A percentile compares a stretch with the other conserved stretches of the same genome.
phyloP scores from a whole-genome alignment of 2,329 filamentous ascomycete species.

The Exserohilum turcica region DNA sequence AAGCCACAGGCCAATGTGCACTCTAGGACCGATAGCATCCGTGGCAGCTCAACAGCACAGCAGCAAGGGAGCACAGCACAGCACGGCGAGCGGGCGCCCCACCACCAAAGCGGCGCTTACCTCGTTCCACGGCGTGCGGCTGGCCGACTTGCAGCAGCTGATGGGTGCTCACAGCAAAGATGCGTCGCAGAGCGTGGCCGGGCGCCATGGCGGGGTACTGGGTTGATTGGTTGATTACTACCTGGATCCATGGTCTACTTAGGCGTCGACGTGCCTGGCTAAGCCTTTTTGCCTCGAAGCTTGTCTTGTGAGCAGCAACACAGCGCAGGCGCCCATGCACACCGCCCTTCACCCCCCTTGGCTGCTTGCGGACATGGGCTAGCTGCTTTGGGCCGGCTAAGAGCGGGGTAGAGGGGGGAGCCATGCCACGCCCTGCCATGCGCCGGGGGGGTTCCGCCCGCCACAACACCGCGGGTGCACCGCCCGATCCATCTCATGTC shows the following conservation, averaged over 20 bases:
- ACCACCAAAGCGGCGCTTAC: conserved; percentile 15
- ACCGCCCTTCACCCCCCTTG: conserved; percentile 11
- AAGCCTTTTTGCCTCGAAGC: conserved; percentile 27
- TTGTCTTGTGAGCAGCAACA: conserved; percentile 17
- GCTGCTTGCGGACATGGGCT: background rate
- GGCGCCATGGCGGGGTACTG: conserved; percentile 19
- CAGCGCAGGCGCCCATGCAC: background rate
- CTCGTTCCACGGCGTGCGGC: conserved; percentile 5
- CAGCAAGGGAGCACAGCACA: conserved; percentile 4
- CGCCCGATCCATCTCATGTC: too few relatives aligned
- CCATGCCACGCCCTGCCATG: too few relatives aligned
- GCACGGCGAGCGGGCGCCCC: too few relatives aligned
- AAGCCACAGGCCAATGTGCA: background rate
- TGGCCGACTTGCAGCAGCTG: background rate
- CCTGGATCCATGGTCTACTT: too few relatives aligned
- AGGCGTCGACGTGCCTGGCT: conserved; percentile 12
- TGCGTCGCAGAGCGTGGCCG: conserved; percentile 4
- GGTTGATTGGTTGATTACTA: too few relatives aligned
- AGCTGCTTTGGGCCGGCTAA: background rate
- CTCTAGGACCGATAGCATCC: background rate
- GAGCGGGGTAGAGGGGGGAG: conserved; percentile 2
- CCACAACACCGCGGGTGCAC: too few relatives aligned
- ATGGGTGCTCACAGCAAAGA: too few relatives aligned
- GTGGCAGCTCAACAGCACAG: conserved; percentile 6
- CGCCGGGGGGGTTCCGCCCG: too few relatives aligned